phyloP scores from a whole-genome alignment of 169 alveolate species.

The Hepatocystis sp. region DNA sequence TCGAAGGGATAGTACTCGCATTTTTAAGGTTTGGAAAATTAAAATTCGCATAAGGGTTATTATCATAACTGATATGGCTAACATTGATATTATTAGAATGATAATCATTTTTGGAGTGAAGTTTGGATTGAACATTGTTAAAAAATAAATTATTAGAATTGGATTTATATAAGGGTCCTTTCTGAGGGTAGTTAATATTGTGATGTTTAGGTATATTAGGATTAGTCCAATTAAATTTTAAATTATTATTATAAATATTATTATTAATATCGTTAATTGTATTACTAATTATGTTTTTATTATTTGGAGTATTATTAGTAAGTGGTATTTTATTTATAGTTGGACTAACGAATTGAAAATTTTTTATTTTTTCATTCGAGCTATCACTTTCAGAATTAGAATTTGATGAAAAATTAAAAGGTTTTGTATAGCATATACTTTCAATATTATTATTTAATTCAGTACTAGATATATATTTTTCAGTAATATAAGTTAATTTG shows the following conservation, averaged over 20 bases:
- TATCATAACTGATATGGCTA: no score
- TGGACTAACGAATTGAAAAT: not conserved
- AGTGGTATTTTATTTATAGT: not conserved
- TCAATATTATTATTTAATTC: slow-evolving; percentile 7
- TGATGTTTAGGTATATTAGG: no score
- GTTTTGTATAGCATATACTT: not conserved
- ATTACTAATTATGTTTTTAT: not conserved
- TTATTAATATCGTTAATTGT: not conserved
- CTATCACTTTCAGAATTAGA: not conserved
- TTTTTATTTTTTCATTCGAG: not conserved
- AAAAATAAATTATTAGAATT: no score
- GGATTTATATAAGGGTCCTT: no score
- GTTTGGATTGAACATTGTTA: no score
- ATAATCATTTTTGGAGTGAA: no score
- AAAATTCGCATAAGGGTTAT: no score
- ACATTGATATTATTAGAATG: no score
- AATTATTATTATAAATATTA: not conserved
- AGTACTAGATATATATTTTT: not conserved
- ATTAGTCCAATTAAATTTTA: slow-evolving; percentile 13
- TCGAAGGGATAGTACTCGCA: no score
- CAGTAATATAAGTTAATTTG: slow-evolving; percentile 24
- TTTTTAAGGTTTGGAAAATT: no score
- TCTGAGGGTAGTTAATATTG: no score
- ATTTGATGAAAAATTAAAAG: not conserved
- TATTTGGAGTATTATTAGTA: not conserved